Evolutionary conservation across 495 filamentous ascomycete genomes (phyloP).

Genomic region (Massariosphaeria phaeospora): DNA sequence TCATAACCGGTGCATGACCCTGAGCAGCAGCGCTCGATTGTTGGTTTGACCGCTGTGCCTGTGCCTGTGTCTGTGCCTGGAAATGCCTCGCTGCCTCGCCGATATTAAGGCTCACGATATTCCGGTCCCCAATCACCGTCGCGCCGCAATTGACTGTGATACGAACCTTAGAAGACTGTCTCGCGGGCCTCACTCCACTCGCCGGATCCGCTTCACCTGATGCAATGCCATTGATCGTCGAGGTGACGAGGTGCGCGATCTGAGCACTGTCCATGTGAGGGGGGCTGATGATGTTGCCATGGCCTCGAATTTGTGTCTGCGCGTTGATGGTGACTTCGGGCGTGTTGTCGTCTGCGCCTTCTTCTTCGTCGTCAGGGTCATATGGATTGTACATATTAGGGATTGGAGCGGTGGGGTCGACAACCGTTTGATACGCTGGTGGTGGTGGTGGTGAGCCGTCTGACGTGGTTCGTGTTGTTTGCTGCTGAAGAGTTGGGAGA

Average conservation of each 20-base stretch:
- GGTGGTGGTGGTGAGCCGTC: neutral
- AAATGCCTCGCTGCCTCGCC: constrained; percentile 9
- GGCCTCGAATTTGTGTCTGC: constrained; percentile 12
- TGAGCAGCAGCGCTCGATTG: neutral
- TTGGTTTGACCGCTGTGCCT: neutral
- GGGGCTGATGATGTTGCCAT: constrained; percentile 16
- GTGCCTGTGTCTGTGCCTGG: neutral
- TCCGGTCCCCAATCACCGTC: constrained; percentile 21
- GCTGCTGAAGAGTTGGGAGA: neutral
- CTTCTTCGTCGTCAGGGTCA: constrained; percentile 4
- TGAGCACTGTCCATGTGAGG: neutral
- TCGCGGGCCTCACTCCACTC: neutral
- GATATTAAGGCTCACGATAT: constrained; percentile 11
- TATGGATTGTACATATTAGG: constrained; percentile 7
- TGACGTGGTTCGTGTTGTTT: neutral
- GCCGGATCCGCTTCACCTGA: neutral
- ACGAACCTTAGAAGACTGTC: neutral
- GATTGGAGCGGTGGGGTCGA: constrained; percentile 12
- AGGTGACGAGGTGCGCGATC: neutral
- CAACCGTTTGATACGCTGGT: constrained; percentile 15
- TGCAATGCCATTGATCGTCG: neutral
- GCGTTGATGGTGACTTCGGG: constrained; percentile 17
- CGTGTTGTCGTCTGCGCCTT: neutral
- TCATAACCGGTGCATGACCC: neutral
- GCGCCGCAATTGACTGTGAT: constrained; percentile 21